Conservation (phyloP, 352 stramenopile species). For the Globisporangium megalacanthum region DNA sequence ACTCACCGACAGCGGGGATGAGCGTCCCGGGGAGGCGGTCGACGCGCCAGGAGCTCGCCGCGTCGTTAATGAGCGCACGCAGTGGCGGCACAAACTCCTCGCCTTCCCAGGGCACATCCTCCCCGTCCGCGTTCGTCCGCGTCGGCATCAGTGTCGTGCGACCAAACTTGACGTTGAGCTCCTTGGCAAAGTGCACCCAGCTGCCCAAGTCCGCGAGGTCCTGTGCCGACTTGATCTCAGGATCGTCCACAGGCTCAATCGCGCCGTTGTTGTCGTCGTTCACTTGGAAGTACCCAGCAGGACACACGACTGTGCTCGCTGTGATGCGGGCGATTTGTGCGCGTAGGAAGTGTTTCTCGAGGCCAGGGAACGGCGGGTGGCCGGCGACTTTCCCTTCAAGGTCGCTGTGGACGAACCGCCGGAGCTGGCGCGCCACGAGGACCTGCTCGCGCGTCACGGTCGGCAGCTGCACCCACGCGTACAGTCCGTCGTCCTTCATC, state of each 20-base stretch:
- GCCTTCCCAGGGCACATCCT: slow-evolving; percentile 60
- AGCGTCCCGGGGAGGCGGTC: slow-evolving; percentile 63
- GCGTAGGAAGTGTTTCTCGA: slow-evolving; percentile 82
- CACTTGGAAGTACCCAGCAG: slow-evolving; percentile 79
- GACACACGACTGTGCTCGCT: slow-evolving; percentile 71
- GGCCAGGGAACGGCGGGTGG: slow-evolving; percentile 86
- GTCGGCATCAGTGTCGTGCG: slow-evolving; percentile 64
- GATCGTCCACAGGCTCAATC: slow-evolving; percentile 58
- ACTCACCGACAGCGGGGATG: slow-evolving; percentile 50
- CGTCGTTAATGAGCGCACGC: slow-evolving; percentile 60
- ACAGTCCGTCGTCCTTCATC: slow-evolving; percentile 72
- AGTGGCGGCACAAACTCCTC: slow-evolving; percentile 62
- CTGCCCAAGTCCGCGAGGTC: slow-evolving; percentile 64
- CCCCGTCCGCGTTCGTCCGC: slow-evolving; percentile 65
- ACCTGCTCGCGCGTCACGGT: slow-evolving; percentile 76
- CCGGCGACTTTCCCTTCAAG: slow-evolving; percentile 71
- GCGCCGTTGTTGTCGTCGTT: slow-evolving; percentile 55
- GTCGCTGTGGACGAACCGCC: slow-evolving; percentile 74
- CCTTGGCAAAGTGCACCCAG: slow-evolving; percentile 87
- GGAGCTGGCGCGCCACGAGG: slow-evolving; percentile 66
- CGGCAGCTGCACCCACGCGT: slow-evolving; percentile 81
- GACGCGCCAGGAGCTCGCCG: slow-evolving; percentile 62
- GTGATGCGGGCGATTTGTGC: slow-evolving; percentile 89
- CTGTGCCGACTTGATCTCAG: slow-evolving; percentile 62
- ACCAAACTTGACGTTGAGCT: slow-evolving; percentile 82